Base-by-base conservation (phyloP, 176 grass and related monocot genomes). In the Carex parvula region DNA sequence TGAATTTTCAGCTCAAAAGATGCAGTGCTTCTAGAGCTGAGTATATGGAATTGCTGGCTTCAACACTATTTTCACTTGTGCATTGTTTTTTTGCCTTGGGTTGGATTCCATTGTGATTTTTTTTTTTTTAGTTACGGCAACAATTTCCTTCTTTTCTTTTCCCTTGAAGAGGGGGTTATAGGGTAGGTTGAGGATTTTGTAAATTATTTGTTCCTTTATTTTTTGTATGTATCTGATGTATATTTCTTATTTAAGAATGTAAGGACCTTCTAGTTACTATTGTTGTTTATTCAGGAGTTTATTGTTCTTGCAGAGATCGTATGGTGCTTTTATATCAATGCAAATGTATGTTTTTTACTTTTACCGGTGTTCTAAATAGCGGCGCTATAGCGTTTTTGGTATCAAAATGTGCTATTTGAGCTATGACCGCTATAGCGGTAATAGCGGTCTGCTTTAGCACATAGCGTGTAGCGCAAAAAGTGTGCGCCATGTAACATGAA, bases 211-310 rank as follows among this genome's bases (percentile, higher is more conserved):
- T 48, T 53, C 32, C 4, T 77, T 77, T 78, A 2, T 6, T 26
- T 52, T 76, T 56, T 76, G 73, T 78, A 78, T 57, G 22, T 57
- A 78, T 78, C 2, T 30, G 24, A 33, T 78, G 73, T 78, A 78
- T 57, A 78, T 78, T 77, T 76, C 8, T 52, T 55, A 30, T 78
- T 78, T 55, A 33, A 57, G 73, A 77, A 78, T 32, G 73, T 33
- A 78, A n/a, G 56, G 15, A 32, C 2, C 7, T 30, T 57, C 32
- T 32, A 57, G 24, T 33, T 78, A 56, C 16, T 17, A 56, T 78
- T 78, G 24, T 0, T 77, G 22, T 3, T 33, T 54, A 18, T 56
- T 29, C 24, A 57, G 15, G 73, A 57, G 24, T 57, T 26, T 78
- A 78, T 26, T 35, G 50, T 57, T 57, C 5, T 24, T 30, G 48